Conservation (phyloP, 2,329 filamentous ascomycete species). For the Diaporthe ampelina region DNA sequence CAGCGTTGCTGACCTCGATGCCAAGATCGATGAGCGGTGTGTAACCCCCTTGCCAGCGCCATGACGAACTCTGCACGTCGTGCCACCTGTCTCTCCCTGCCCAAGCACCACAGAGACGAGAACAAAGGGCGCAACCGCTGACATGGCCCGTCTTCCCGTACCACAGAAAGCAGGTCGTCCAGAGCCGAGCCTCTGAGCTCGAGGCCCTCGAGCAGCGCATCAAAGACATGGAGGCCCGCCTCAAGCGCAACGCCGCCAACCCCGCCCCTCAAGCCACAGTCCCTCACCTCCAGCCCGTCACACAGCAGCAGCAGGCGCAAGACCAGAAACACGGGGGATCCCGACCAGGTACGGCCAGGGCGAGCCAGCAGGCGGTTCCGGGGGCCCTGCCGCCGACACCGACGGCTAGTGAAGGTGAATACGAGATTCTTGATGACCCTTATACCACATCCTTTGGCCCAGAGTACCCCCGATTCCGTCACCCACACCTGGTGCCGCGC, state of each 20-base stretch:
- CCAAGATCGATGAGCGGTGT: conserved; percentile 86
- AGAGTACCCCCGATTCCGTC: conserved; percentile 42
- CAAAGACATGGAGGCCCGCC: conserved; percentile 85
- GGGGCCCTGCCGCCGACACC: conserved; percentile 73
- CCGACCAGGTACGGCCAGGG: conserved; percentile 67
- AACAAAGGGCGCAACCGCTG: conserved; percentile 32
- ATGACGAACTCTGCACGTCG: conserved; percentile 29
- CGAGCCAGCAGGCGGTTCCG: conserved; percentile 64
- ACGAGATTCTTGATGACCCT: conserved; percentile 53
- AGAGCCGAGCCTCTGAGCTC: conserved; percentile 81
- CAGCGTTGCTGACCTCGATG: conserved; percentile 71
- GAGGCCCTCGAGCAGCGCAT: conserved; percentile 88
- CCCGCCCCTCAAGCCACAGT: conserved; percentile 47
- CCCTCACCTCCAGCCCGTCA: conserved; percentile 49
- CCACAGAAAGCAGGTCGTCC: conserved; percentile 84
- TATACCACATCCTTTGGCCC: conserved; percentile 43
- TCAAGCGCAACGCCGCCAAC: conserved; percentile 59
- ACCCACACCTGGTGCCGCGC: conserved; percentile 40
- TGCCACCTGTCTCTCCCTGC: not conserved
- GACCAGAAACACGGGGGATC: conserved; percentile 57
- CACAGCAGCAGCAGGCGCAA: conserved; percentile 42
- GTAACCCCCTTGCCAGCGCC: conserved; percentile 50
- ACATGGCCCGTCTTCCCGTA: conserved; percentile 28
- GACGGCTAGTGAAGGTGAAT: conserved; percentile 74
- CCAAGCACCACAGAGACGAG: not conserved